These are phyloP conservation scores for Cladosporium sp. DNA, from an alignment of 2,329 filamentous ascomycete genomes.

Conservation along the genomic window DNA sequence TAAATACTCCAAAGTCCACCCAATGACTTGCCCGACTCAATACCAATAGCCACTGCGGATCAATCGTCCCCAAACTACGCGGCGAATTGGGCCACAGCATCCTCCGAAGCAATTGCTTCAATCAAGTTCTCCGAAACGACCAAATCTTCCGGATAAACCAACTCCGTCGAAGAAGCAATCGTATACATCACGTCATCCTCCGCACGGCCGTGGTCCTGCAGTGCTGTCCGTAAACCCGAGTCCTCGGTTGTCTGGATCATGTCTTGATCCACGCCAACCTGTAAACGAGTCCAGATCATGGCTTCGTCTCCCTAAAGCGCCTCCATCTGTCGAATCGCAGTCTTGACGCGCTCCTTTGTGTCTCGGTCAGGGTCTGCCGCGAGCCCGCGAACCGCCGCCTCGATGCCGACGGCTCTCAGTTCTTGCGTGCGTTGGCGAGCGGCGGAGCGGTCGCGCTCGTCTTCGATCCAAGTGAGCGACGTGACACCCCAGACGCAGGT, in stretches of 20 bases:
- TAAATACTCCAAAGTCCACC: too few species aligned
- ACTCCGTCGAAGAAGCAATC: too few species aligned
- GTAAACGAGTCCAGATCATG: background rate
- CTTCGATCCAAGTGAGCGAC: conserved; percentile 81
- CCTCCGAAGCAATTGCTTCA: too few species aligned
- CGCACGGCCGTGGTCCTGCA: too few species aligned
- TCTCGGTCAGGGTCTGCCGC: conserved; percentile 67
- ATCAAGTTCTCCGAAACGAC: too few species aligned
- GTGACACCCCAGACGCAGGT: conserved; percentile 79
- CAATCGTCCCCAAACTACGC: too few species aligned
- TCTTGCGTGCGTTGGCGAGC: conserved; percentile 65
- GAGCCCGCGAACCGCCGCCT: conserved; percentile 28
- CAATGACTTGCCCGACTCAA: too few species aligned
- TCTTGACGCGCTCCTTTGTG: conserved; percentile 78
- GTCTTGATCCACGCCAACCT: background rate
- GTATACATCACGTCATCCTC: too few species aligned
- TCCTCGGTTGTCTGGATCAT: background rate
- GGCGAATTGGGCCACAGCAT: too few species aligned
- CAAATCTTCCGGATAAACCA: too few species aligned
- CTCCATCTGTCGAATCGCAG: conserved; percentile 66
- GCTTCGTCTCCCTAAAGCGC: conserved; percentile 2
- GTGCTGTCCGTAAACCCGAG: too few species aligned
- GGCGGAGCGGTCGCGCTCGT: conserved; percentile 60
- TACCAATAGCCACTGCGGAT: too few species aligned
- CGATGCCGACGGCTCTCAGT: conserved; percentile 59